Evolutionary conservation across 2,329 filamentous ascomycete genomes (phyloP).

Genomic region (Davidsoniella australis): DNA sequence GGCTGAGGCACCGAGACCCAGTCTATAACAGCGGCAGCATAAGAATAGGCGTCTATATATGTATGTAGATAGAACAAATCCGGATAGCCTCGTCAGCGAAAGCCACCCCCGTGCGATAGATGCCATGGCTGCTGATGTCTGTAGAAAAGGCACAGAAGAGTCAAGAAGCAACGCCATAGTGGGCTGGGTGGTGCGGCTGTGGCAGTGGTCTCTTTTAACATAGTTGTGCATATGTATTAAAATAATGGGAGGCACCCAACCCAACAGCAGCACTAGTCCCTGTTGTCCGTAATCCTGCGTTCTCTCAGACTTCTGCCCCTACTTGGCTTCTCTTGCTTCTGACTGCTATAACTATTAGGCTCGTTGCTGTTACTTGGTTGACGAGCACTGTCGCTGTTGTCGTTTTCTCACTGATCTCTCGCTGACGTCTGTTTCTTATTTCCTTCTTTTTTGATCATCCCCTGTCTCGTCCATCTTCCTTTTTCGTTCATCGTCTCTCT

Average conservation of each 20-base stretch:
- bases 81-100: no score
- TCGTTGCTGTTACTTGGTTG: background rate
- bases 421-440: background rate
- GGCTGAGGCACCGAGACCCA: no score
- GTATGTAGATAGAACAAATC: no score
- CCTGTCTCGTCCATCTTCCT: background rate
- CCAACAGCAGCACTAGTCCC: background rate
- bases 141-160: no score
- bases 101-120: no score
- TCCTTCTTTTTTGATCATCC: background rate
- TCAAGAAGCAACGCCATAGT: background rate
- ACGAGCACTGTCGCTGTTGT: background rate
- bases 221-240: background rate
- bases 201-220: conserved; percentile 7
- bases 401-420: background rate
- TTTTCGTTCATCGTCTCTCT: background rate
- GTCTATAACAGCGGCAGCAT: no score
- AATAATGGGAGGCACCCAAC: conserved; percentile 5
- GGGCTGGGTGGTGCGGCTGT: background rate
- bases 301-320: background rate
- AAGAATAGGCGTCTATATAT: no score
- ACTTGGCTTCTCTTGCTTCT: background rate
- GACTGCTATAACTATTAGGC: background rate
- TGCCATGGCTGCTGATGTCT: no score
- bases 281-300: background rate